Evolutionary conservation across 2,329 filamentous ascomycete genomes (phyloP).

Genomic region (Alternaria burnsii): DNA sequence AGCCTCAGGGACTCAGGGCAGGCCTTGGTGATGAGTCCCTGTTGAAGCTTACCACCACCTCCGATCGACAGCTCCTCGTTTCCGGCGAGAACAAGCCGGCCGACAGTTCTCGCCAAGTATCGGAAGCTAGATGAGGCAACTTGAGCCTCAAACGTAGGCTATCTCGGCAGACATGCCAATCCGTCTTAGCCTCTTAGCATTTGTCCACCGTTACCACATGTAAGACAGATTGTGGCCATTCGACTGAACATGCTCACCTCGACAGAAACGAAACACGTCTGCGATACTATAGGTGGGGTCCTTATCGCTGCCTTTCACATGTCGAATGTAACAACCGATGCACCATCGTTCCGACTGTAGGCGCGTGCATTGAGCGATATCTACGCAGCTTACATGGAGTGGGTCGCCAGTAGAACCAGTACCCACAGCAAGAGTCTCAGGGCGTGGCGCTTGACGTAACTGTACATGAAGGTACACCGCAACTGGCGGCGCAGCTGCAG

Average conservation of each 20-base stretch:
- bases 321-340: not conserved
- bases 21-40: not conserved
- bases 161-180: slow-evolving; percentile 17
- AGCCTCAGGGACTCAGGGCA: slow-evolving; percentile 12
- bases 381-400: slow-evolving; percentile 25
- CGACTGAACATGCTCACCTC: not conserved
- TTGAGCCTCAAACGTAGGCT: slow-evolving; percentile 29
- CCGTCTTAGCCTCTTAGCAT: slow-evolving; percentile 1
- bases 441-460: slow-evolving; percentile 41
- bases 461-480: slow-evolving; percentile 26
- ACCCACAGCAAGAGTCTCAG: slow-evolving; percentile 33
- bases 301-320: slow-evolving; percentile 6
- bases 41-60: slow-evolving; percentile 2
- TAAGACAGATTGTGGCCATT: not conserved
- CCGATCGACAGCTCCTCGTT: slow-evolving; percentile 21
- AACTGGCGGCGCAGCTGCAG: slow-evolving; percentile 4
- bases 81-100: slow-evolving; percentile 31
- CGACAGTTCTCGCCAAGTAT: slow-evolving; percentile 28
- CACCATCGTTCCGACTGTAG: slow-evolving; percentile 5
- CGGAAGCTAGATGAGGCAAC: slow-evolving; percentile 9
- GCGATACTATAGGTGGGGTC: not conserved
- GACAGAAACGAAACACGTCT: not conserved
- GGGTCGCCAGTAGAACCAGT: slow-evolving; percentile 26
- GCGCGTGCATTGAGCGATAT: slow-evolving; percentile 27
- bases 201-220: not conserved